Percentiles rank a stretch among this genome's conserved stretches.
Conservation (phyloP, 225 moss, liverwort and hornwort genomes). For the Asterella californica region DNA sequence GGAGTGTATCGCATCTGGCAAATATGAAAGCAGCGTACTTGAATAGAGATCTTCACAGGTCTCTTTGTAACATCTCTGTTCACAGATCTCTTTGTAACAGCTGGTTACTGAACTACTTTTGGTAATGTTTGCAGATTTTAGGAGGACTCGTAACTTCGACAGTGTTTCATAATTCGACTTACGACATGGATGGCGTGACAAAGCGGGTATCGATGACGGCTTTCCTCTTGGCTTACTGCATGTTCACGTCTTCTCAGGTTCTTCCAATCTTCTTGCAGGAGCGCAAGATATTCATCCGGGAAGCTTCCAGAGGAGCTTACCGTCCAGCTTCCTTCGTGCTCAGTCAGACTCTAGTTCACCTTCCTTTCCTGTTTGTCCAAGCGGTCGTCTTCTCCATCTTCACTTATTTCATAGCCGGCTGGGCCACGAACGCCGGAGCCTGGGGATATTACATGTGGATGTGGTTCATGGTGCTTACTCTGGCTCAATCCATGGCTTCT, state of each 20-base stretch:
- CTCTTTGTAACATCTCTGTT: neutral
- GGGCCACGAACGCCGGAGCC: slow-evolving; percentile 1
- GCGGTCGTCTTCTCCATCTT: slow-evolving; percentile 10
- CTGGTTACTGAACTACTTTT: no score
- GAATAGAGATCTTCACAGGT: neutral
- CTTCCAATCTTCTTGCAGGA: slow-evolving; percentile 19
- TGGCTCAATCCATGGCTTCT: slow-evolving; percentile 16
- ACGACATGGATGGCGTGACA: slow-evolving; percentile 15
- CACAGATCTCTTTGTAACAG: neutral
- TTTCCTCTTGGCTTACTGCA: slow-evolving; percentile 21
- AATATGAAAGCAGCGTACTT: no score
- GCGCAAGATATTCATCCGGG: slow-evolving; percentile 21
- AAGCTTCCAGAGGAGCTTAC: slow-evolving; percentile 27
- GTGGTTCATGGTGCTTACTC: slow-evolving; percentile 21
- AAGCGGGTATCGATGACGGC: slow-evolving; percentile 19
- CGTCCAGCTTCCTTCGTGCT: slow-evolving; percentile 18
- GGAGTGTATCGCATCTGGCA: no score
- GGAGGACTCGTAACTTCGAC: slow-evolving; percentile 16
- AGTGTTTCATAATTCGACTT: neutral
- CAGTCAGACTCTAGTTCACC: slow-evolving; percentile 11
- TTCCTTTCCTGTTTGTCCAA: slow-evolving; percentile 17
- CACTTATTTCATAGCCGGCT: slow-evolving; percentile 25
- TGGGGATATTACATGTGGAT: slow-evolving; percentile 16
- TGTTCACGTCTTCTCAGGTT: slow-evolving; percentile 6
- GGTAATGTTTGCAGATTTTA: slow-evolving; percentile 1